Evolutionary conservation across 2,329 filamentous ascomycete genomes (phyloP), one percentile per base, ranked within the genome.

Genomic region (Didymosphaeria variabile): DNA sequence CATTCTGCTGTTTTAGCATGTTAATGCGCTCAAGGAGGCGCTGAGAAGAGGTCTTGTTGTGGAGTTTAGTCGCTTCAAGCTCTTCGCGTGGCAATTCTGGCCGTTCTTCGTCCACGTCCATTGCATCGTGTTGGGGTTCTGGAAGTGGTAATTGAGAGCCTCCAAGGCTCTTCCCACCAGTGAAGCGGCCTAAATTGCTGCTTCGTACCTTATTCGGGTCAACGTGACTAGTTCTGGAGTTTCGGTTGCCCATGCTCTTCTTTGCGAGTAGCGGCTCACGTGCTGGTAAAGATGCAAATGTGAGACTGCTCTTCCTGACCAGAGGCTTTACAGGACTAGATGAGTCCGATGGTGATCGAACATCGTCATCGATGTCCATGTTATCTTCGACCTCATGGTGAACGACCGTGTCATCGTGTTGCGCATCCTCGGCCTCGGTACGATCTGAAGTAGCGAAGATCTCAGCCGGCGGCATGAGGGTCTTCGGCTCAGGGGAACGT

Each of bases 11-110:
- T 80, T 78, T 89, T 83, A 91, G 83, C 84, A 89, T 87, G 64
- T 89, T 97, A 70, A 99, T 98, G 70, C 94, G 93, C 71, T 98
- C 94, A 67, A 97, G 93, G 17, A 99, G 83, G 46, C 92, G 86
- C 77, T 98, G 94, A 0, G 95, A 97, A n/a, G 95, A 96, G 0
- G 93, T 94, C 76, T 96, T 96, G 79, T 89, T 93, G 72, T 94
- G 90, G 2, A 85, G 78, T 67, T 84, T 86, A 6, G 85, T 84
- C 32, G 83, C 82, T 46, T 85, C 85, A 1, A 81, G 80, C 26
- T 88, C 84, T 34, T 82, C 72, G 49, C 68, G 69, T 19, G 77
- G 71, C 5, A 81, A 73, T 29, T 66, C 66, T 57, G 71, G 70
- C 36, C 66, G 68, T n/a, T 82, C 75, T 61, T 86, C 79, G 58